Percentiles rank a stretch among this genome's conserved stretches.
phyloP scores from a whole-genome alignment of 2,329 filamentous ascomycete species.

The Neofusicoccum sp. region DNA sequence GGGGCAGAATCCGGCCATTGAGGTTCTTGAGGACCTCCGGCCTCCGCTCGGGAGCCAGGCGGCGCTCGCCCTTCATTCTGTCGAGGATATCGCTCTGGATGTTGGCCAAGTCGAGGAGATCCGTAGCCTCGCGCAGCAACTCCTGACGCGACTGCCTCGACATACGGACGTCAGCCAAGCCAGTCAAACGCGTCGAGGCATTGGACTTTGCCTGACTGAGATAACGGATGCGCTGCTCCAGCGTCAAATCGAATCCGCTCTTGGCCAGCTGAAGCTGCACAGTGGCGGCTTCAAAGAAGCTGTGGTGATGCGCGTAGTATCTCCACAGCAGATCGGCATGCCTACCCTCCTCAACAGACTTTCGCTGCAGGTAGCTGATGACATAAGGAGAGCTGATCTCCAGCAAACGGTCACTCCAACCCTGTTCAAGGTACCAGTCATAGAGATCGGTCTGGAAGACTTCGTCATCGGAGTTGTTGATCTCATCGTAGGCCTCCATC shows the following conservation, averaged over 20 bases:
- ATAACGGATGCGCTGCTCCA: slow-evolving; percentile 84
- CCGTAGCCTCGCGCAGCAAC: slow-evolving; percentile 78
- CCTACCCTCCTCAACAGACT: slow-evolving; percentile 67
- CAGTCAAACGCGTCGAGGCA: slow-evolving; percentile 76
- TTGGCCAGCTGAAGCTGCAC: slow-evolving; percentile 83
- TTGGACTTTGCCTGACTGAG: slow-evolving; percentile 90
- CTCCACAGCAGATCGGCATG: slow-evolving; percentile 91
- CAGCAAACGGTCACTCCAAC: slow-evolving; percentile 81
- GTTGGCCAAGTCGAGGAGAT: slow-evolving; percentile 86
- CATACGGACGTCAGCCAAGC: slow-evolving; percentile 56
- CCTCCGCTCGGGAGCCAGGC: slow-evolving; percentile 64
- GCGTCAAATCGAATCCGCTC: slow-evolving; percentile 74
- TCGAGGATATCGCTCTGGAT: slow-evolving; percentile 91
- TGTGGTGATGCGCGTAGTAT: slow-evolving; percentile 81
- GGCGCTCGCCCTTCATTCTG: slow-evolving; percentile 68
- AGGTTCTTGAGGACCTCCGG: slow-evolving; percentile 65
- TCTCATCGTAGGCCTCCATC: slow-evolving; percentile 84
- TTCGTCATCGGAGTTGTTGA: slow-evolving; percentile 84
- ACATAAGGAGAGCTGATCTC: slow-evolving; percentile 83
- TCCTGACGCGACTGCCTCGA: slow-evolving; percentile 76
- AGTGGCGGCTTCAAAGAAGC: slow-evolving; percentile 81
- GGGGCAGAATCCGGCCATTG: slow-evolving; percentile 72
- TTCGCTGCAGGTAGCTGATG: slow-evolving; percentile 77
- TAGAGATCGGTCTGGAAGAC: slow-evolving; percentile 97
- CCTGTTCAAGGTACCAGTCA: slow-evolving; percentile 89